phyloP scores from a whole-genome alignment of 257 asterid species.

The Rhazya stricta region DNA sequence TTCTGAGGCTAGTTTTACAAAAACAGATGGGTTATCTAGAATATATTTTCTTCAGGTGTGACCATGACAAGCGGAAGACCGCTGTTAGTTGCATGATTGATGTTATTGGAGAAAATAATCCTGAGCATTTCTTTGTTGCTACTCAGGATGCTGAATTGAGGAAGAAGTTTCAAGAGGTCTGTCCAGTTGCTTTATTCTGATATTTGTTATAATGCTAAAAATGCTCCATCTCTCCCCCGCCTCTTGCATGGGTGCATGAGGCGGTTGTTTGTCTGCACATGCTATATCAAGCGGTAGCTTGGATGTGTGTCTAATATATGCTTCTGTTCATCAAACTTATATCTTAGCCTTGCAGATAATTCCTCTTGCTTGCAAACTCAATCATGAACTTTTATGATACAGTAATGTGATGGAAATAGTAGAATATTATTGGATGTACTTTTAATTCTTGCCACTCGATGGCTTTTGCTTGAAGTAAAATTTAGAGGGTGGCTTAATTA shows the following conservation, averaged over 20 bases:
- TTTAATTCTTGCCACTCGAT: background rate
- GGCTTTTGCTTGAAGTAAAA: background rate
- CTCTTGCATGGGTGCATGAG: too few species aligned
- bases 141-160: conserved; percentile 85
- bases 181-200: conserved; percentile 5
- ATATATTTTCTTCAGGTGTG: conserved; percentile 51
- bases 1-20: background rate
- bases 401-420: background rate
- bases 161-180: conserved; percentile 68
- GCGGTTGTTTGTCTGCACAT: background rate
- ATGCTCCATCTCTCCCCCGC: background rate
- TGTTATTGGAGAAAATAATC: conserved; percentile 66
- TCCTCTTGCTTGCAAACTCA: background rate
- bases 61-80: conserved; percentile 70
- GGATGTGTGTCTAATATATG: background rate
- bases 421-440: background rate
- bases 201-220: background rate
- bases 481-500: background rate
- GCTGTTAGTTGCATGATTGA: conserved; percentile 70
- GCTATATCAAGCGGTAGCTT: background rate
- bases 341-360: background rate
- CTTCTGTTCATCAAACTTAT: background rate
- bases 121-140: conserved; percentile 84
- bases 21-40: background rate
- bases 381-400: background rate